phyloP scores from a whole-genome alignment of 2,329 filamentous ascomycete species.

The Xylariaceae sp. region DNA sequence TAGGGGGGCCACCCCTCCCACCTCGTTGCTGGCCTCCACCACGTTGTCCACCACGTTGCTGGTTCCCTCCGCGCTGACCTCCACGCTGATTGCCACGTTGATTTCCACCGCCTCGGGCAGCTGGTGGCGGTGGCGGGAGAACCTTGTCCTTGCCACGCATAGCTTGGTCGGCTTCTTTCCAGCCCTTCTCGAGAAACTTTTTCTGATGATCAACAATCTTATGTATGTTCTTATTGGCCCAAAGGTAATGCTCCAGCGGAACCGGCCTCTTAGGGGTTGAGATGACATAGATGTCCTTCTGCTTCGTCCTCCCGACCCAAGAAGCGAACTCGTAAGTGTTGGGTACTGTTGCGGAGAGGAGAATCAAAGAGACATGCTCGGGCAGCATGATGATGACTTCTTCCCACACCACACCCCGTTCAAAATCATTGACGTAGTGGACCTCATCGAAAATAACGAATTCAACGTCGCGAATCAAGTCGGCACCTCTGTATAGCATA shows the following conservation, averaged over 20 bases:
- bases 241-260: conserved; percentile 91
- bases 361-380: conserved; percentile 91
- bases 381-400: conserved; percentile 99
- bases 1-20: conserved; percentile 44
- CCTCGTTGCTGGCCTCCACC: conserved; percentile 53
- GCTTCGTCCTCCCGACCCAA: conserved; percentile 96
- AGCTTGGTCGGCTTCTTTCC: conserved; percentile 87
- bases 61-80: conserved; percentile 45
- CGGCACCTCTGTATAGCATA: conserved; percentile 95
- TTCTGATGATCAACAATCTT: conserved; percentile 95
- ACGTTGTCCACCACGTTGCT: conserved; percentile 45
- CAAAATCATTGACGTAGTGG: conserved; percentile 95
- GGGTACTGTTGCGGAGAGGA: conserved; percentile 92
- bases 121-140: conserved; percentile 36
- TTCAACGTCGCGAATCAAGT: conserved; percentile 93
- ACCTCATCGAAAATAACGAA: conserved; percentile 99
- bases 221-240: conserved; percentile 87
- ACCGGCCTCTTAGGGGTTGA: conserved; percentile 94
- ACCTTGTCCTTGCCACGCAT: conserved; percentile 76
- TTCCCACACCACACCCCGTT: conserved; percentile 97
- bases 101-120: conserved; percentile 45
- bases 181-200: conserved; percentile 84
- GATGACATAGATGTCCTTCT: conserved; percentile 98
- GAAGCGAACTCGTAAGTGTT: conserved; percentile 98
- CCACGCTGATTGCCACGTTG: conserved; percentile 48